These are phyloP conservation scores for Sporobolomyces roseus DNA, from an alignment of 768 basidiomycete species.

Conservation along the genomic window DNA sequence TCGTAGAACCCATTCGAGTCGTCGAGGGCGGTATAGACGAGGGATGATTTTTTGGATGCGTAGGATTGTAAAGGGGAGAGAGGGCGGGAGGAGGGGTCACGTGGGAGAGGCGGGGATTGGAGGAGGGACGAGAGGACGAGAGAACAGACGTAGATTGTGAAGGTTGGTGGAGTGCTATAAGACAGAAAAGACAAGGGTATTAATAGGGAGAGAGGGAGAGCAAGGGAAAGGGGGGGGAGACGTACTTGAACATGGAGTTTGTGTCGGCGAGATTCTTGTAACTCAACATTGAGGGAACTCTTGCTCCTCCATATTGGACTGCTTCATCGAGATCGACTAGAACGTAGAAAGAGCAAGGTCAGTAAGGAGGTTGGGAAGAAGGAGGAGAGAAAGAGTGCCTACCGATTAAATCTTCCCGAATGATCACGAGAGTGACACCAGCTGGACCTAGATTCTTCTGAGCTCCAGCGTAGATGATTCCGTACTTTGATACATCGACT, in stretches of 20 bases:
- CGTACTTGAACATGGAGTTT: constrained; percentile 53
- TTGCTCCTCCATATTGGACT: constrained; percentile 63
- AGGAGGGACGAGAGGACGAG: constrained; percentile 69
- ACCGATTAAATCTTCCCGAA: constrained; percentile 88
- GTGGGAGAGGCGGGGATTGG: constrained; percentile 36
- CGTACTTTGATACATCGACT: constrained; percentile 68
- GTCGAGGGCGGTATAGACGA: constrained; percentile 68
- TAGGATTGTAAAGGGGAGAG: constrained; percentile 30
- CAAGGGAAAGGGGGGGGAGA: neutral
- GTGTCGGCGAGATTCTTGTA: constrained; percentile 78
- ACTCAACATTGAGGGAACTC: constrained; percentile 71
- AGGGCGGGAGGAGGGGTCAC: constrained; percentile 13
- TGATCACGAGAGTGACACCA: constrained; percentile 86
- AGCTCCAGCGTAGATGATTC: constrained; percentile 90
- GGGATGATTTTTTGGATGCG: constrained; percentile 62
- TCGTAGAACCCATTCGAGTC: constrained; percentile 66
- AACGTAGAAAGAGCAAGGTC: no score
- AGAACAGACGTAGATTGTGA: constrained; percentile 83
- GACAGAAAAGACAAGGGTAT: constrained; percentile 41
- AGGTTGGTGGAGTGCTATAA: constrained; percentile 85
- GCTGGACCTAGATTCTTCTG: constrained; percentile 98
- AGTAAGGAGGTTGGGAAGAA: neutral
- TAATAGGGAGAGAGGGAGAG: neutral
- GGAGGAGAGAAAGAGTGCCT: neutral
- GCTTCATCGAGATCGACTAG: constrained; percentile 68